A percentile compares a stretch with the other conserved stretches of the same genome.
phyloP scores from a whole-genome alignment of 441 rosid species.

The Populus hybrid region DNA sequence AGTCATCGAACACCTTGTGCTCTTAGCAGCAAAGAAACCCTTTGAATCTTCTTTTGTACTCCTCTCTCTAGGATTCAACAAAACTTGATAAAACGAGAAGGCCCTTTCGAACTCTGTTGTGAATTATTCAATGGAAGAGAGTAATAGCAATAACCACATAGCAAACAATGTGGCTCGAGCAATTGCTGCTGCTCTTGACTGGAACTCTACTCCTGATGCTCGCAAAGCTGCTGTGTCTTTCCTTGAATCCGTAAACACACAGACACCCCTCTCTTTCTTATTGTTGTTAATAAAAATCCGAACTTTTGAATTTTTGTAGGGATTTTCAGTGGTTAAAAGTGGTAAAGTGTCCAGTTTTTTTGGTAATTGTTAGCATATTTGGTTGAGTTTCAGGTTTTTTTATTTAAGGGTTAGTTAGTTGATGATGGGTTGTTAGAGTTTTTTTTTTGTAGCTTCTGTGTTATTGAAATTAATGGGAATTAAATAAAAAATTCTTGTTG shows the following conservation, averaged over 20 bases:
- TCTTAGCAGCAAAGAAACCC: not conserved
- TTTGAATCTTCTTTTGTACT: not conserved
- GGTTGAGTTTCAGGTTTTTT: constrained; percentile 11
- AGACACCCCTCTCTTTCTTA: not conserved
- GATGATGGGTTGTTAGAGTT: too few relatives aligned
- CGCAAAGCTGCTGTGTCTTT: constrained; percentile 75
- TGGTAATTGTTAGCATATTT: constrained; percentile 4
- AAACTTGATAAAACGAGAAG: not conserved
- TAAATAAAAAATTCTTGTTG: not conserved
- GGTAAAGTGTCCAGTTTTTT: constrained; percentile 7
- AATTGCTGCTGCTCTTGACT: constrained; percentile 71
- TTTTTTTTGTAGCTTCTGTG: too few relatives aligned
- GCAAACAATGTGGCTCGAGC: constrained; percentile 77
- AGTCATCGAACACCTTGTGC: not conserved
- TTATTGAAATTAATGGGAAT: not conserved
- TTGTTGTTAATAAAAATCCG: not conserved
- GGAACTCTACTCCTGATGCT: constrained; percentile 67
- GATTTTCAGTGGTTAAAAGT: constrained; percentile 11
- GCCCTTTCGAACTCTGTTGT: not conserved
- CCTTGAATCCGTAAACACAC: constrained; percentile 64
- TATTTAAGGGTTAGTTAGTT: not conserved
- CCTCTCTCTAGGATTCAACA: not conserved
- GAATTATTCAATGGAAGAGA: constrained; percentile 39
- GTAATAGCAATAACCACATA: constrained; percentile 21
- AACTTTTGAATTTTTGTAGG: not conserved